Evolutionary conservation across 139 green algal species (phyloP).

Genomic region (Chlorella sp.): DNA sequence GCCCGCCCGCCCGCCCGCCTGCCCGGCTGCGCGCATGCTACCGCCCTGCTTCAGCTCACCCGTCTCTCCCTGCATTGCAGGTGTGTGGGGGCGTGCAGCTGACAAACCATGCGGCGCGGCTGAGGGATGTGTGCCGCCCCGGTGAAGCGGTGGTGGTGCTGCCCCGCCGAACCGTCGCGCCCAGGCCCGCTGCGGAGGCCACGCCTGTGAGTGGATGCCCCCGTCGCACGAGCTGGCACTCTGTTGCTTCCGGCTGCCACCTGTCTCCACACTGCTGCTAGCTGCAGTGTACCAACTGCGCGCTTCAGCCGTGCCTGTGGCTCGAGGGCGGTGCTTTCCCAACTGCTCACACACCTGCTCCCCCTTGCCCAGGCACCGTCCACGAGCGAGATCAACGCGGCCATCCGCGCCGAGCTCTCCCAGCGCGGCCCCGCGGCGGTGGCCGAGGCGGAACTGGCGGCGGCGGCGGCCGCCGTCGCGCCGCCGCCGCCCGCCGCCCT

Average conservation of each 20-base stretch:
- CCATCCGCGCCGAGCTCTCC: slow-evolving; percentile 17
- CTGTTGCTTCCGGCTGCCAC: not conserved
- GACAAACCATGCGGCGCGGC: not conserved
- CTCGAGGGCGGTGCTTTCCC: too few relatives aligned
- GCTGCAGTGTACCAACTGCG: not conserved
- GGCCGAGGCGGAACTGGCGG: slow-evolving; percentile 5
- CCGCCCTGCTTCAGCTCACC: too few relatives aligned
- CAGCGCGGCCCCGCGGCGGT: not conserved
- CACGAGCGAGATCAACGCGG: slow-evolving; percentile 15
- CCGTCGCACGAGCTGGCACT: not conserved
- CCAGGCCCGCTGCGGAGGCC: not conserved
- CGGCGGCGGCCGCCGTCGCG: not conserved
- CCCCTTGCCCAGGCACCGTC: not conserved
- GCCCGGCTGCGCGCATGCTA: too few relatives aligned
- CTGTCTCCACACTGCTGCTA: not conserved
- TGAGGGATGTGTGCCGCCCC: not conserved
- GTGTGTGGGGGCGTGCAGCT: not conserved
- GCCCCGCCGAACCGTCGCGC: not conserved
- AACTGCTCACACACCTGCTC: not conserved
- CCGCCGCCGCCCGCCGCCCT: not conserved
- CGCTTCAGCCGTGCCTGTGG: not conserved
- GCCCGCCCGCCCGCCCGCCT: too few relatives aligned
- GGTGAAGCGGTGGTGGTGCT: slow-evolving; percentile 17
- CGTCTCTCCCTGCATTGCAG: too few relatives aligned
- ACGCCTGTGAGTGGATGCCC: not conserved